These are phyloP conservation scores for Didymella sp. DNA, from an alignment of 2,329 filamentous ascomycete species.

Conservation along the genomic window DNA sequence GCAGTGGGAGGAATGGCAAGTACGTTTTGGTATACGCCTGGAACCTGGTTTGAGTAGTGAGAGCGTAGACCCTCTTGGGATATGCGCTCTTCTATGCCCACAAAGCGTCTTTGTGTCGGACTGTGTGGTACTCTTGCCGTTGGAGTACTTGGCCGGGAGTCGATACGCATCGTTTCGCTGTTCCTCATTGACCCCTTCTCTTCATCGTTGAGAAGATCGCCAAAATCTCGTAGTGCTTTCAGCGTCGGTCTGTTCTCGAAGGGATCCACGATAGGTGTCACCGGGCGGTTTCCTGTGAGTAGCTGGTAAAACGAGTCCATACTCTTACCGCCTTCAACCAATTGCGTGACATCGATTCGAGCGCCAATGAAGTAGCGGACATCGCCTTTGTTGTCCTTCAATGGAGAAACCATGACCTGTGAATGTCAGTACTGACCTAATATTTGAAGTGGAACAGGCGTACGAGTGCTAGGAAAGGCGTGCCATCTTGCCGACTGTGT, in stretches of 20 bases:
- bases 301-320: slow-evolving; percentile 66
- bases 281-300: slow-evolving; percentile 35
- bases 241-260: slow-evolving; percentile 29
- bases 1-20: slow-evolving; percentile 26
- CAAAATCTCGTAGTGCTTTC: slow-evolving; percentile 33
- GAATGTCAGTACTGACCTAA: neutral
- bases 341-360: slow-evolving; percentile 71
- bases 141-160: slow-evolving; percentile 64
- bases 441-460: too few species aligned
- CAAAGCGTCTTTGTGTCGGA: slow-evolving; percentile 37
- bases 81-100: slow-evolving; percentile 49
- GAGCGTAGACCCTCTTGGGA: slow-evolving; percentile 36
- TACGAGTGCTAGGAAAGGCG: slow-evolving; percentile 74
- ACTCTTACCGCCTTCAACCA: slow-evolving; percentile 70
- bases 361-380: slow-evolving; percentile 74
- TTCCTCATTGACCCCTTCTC: slow-evolving; percentile 61
- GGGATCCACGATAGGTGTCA: slow-evolving; percentile 19
- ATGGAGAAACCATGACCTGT: slow-evolving; percentile 65
- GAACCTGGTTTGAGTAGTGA: slow-evolving; percentile 50
- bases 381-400: slow-evolving; percentile 69
- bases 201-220: slow-evolving; percentile 45
- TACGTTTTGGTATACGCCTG: slow-evolving; percentile 64
- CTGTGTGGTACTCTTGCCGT: slow-evolving; percentile 38
- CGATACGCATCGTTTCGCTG: slow-evolving; percentile 66
- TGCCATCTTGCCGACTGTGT: slow-evolving; percentile 68